Evolutionary conservation across 1,284 basidiomycete species (phyloP).

Genomic region (Takashimella koratensis): DNA sequence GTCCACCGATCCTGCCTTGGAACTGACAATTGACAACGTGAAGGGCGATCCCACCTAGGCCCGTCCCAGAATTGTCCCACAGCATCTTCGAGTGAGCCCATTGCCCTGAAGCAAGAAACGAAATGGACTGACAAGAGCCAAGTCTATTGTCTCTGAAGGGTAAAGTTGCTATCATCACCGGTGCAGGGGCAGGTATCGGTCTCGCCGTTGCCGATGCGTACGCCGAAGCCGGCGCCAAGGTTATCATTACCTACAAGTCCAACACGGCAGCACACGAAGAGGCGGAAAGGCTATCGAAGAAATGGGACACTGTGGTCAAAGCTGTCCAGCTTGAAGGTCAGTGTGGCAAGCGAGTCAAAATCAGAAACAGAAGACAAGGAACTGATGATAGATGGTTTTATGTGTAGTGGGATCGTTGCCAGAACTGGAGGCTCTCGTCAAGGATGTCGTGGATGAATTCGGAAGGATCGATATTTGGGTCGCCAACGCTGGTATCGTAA

Average conservation of each 20-base stretch:
- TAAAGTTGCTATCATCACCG: conserved; percentile 2
- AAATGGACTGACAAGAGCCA: too few relatives aligned
- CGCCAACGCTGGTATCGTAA: too few relatives aligned
- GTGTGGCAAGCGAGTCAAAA: conserved; percentile 1
- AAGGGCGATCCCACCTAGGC: too few relatives aligned
- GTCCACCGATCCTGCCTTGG: too few relatives aligned
- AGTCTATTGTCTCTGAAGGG: conserved; percentile 1
- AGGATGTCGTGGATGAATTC: conserved; percentile 2
- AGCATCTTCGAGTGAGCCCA: too few relatives aligned
- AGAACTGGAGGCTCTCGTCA: too few relatives aligned
- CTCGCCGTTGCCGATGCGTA: conserved; percentile 3
- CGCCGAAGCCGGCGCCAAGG: conserved; percentile 2
- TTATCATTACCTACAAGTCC: conserved; percentile 3
- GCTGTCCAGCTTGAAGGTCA: conserved; percentile 1
- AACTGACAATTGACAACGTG: too few relatives aligned
- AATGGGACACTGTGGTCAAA: conserved; percentile 1
- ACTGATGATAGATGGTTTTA: too few relatives aligned
- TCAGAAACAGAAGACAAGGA: too few relatives aligned
- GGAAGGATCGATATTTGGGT: conserved; percentile 3
- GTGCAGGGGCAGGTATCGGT: conserved; percentile 2
- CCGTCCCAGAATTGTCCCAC: too few relatives aligned
- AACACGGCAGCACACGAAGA: conserved; percentile 3
- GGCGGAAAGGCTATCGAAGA: conserved; percentile 1
- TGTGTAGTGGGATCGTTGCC: too few relatives aligned
- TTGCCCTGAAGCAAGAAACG: too few relatives aligned